These are phyloP conservation scores for Penicillium sp. DNA, from an alignment of 2,329 filamentous ascomycete species.

Conservation along the genomic window DNA sequence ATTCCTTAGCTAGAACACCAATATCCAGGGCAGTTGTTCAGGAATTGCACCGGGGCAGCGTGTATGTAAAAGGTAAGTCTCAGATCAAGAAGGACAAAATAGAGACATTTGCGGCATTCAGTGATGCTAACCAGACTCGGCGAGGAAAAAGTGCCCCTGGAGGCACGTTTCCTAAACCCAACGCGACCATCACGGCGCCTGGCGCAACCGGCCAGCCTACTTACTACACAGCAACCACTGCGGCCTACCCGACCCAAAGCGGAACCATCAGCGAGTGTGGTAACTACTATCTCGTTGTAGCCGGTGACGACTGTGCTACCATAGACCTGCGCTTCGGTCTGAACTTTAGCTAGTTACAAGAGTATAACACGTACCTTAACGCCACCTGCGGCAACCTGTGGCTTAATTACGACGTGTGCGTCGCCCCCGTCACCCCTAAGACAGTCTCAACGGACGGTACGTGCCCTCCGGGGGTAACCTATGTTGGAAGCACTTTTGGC, in stretches of 20 bases:
- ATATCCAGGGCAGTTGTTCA: background rate
- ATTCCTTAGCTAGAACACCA: background rate
- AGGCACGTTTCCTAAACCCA: background rate
- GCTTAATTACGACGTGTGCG: conserved; percentile 1
- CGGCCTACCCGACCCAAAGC: background rate
- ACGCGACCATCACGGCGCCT: background rate
- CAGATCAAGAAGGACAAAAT: background rate
- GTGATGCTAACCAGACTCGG: too few relatives aligned
- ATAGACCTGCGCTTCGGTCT: background rate
- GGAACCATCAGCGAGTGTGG: background rate
- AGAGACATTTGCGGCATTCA: too few relatives aligned
- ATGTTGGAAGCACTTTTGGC: background rate
- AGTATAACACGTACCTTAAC: background rate
- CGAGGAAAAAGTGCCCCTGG: background rate
- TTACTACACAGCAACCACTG: conserved; percentile 1
- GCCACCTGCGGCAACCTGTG: background rate
- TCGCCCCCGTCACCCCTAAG: background rate
- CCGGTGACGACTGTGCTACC: background rate
- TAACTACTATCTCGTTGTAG: background rate
- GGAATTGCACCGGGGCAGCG: background rate
- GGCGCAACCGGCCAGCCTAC: background rate
- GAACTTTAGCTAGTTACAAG: background rate
- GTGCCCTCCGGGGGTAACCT: background rate
- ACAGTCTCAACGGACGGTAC: background rate
- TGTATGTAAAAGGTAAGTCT: background rate